phyloP scores from a whole-genome alignment of 495 filamentous ascomycete species.

The Aspergillus coremiiformis region DNA sequence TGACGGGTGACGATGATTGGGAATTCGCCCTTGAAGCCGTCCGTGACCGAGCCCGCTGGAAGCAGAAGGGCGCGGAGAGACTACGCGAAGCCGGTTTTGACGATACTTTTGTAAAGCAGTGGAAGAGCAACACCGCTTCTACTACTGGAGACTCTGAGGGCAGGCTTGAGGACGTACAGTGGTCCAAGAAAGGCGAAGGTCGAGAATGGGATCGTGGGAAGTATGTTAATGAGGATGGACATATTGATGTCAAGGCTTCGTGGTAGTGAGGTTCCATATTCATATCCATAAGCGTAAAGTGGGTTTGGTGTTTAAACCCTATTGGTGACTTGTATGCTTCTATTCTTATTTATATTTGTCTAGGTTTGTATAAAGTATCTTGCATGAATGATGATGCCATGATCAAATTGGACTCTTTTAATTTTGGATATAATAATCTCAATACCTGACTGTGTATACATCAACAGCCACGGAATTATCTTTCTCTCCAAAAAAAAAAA shows the following conservation, averaged over 20 bases:
- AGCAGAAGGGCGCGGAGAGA: slow-evolving; percentile 66
- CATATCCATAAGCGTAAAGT: not conserved
- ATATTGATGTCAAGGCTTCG: slow-evolving; percentile 44
- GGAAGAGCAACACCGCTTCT: slow-evolving; percentile 56
- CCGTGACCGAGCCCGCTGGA: slow-evolving; percentile 78
- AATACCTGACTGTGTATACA: no score
- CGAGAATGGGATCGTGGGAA: slow-evolving; percentile 92
- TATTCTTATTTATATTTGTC: not conserved
- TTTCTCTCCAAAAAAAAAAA: no score
- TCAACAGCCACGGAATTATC: no score
- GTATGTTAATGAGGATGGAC: slow-evolving; percentile 57
- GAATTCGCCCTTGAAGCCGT: slow-evolving; percentile 73
- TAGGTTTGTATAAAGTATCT: not conserved
- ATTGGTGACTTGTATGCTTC: not conserved
- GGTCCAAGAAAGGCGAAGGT: slow-evolving; percentile 71
- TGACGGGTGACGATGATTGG: slow-evolving; percentile 61
- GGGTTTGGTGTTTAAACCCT: slow-evolving; percentile 9
- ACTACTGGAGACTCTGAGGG: slow-evolving; percentile 44
- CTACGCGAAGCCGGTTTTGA: slow-evolving; percentile 72
- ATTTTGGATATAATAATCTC: no score
- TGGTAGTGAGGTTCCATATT: slow-evolving; percentile 28
- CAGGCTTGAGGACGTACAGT: slow-evolving; percentile 59
- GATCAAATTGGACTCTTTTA: no score
- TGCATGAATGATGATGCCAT: not conserved
- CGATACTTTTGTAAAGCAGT: slow-evolving; percentile 66